Percentiles rank a stretch among this genome's conserved stretches.
Evolutionary conservation across 371 early-diverging fungal species (phyloP).

Genomic region (Lichtheimia hyalospora): DNA sequence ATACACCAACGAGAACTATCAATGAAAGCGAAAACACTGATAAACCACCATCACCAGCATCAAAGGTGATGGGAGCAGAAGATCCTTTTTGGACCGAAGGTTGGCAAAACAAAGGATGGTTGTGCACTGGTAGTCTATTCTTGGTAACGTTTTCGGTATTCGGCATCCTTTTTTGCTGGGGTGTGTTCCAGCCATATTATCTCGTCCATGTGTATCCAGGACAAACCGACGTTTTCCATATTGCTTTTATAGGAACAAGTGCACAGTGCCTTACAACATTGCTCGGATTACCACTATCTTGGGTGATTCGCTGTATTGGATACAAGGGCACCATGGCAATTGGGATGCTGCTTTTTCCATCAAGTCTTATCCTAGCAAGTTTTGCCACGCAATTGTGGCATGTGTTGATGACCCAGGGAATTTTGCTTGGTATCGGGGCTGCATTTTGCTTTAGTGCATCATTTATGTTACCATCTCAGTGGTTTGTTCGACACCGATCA

Average conservation of each 20-base stretch:
- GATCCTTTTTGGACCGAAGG: too few species aligned
- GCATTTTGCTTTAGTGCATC: conserved; percentile 41
- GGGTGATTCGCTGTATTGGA: conserved; percentile 50
- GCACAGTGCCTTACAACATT: conserved; percentile 3
- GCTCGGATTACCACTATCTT: conserved; percentile 39
- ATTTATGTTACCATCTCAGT: conserved; percentile 42
- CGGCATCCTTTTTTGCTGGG: too few species aligned
- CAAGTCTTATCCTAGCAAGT: conserved; percentile 41
- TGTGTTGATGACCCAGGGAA: conserved; percentile 62
- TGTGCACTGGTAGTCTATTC: too few species aligned
- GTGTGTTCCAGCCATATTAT: not conserved
- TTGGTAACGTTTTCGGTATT: too few species aligned
- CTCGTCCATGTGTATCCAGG: conserved; percentile 15
- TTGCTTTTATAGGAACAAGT: conserved; percentile 17
- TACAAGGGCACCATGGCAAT: conserved; percentile 48
- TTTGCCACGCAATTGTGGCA: conserved; percentile 46
- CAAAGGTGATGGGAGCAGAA: too few species aligned
- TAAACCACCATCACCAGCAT: too few species aligned
- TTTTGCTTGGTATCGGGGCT: conserved; percentile 29
- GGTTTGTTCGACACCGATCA: conserved; percentile 43
- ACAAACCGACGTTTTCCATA: conserved; percentile 14
- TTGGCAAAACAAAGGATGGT: too few species aligned
- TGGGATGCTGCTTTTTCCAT: conserved; percentile 35
- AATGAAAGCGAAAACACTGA: too few species aligned
- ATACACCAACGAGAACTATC: too few species aligned